These are phyloP conservation scores for Globisporangium middletonii DNA, from an alignment of 352 stramenopile species.

Conservation along the genomic window DNA sequence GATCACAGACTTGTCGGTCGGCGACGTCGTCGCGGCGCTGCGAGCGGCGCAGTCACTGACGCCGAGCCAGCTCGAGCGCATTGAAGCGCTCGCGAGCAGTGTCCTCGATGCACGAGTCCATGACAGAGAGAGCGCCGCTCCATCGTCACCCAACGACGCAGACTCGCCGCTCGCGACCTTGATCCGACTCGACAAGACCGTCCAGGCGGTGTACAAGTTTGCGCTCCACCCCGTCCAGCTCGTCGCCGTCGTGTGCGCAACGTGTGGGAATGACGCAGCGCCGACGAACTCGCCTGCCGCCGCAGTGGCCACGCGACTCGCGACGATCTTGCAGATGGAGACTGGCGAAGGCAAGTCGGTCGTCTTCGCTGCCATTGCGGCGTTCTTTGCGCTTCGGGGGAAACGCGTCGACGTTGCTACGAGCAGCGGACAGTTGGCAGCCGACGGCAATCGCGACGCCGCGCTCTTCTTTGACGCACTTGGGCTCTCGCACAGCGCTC, in stretches of 20 bases:
- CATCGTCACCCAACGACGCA: too few species aligned
- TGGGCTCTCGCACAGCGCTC: background rate
- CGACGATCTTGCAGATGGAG: conserved; percentile 2
- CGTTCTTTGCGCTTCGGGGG: background rate
- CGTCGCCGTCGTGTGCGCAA: background rate
- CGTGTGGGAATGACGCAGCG: background rate
- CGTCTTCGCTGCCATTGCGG: background rate
- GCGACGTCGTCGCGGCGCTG: background rate
- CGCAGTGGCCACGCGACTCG: background rate
- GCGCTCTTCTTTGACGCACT: background rate
- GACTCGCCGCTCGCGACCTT: background rate
- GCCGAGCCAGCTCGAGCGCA: background rate
- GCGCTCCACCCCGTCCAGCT: conserved; percentile 2
- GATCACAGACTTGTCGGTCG: background rate
- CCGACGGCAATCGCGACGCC: background rate
- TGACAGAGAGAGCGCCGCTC: background rate
- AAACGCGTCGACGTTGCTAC: background rate
- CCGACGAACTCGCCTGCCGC: background rate
- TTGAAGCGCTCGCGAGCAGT: background rate
- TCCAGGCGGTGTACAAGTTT: background rate
- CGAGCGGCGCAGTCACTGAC: background rate
- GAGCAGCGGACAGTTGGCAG: background rate
- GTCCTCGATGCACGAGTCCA: background rate
- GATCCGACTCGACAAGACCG: background rate
- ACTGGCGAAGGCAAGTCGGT: conserved; percentile 4